These are phyloP conservation scores for Picochlorum costavermella DNA, from an alignment of 139 green algal species.

Conservation along the genomic window DNA sequence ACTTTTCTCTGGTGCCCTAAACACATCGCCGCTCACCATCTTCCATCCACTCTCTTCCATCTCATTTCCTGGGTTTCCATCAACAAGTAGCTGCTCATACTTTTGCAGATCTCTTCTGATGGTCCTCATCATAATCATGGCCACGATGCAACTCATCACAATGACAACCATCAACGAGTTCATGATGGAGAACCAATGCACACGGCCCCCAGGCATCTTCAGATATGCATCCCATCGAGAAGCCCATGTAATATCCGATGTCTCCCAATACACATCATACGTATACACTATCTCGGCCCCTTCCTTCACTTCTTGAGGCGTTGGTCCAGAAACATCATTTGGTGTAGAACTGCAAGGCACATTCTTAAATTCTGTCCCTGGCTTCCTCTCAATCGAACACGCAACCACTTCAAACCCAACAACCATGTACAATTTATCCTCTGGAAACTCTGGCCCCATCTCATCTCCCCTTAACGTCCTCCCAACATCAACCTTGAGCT, in stretches of 20 bases:
- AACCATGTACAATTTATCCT: constrained; percentile 59
- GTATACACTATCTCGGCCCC: constrained; percentile 55
- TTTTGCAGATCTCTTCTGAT: constrained; percentile 83
- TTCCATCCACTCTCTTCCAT: constrained; percentile 94
- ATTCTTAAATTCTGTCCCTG: constrained; percentile 42
- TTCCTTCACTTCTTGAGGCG: constrained; percentile 59
- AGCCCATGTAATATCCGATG: constrained; percentile 74
- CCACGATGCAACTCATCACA: constrained; percentile 84
- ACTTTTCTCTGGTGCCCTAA: constrained; percentile 62
- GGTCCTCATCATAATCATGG: constrained; percentile 83
- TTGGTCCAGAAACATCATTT: constrained; percentile 34
- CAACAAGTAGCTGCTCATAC: constrained; percentile 87
- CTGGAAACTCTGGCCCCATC: neutral
- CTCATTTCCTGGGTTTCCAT: constrained; percentile 33
- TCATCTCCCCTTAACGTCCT: neutral
- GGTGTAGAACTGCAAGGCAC: constrained; percentile 52
- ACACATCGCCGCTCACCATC: constrained; percentile 90
- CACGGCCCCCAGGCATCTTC: constrained; percentile 75
- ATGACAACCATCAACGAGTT: constrained; percentile 91
- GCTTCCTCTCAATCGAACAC: constrained; percentile 67
- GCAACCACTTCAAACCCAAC: constrained; percentile 87
- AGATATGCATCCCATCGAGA: constrained; percentile 93
- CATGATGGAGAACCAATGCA: constrained; percentile 97
- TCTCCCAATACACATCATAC: constrained; percentile 89
- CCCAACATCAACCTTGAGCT: too few species aligned